These are phyloP conservation scores for Areca catechu DNA, from an alignment of 176 grass and related monocot genomes.

Conservation along the genomic window DNA sequence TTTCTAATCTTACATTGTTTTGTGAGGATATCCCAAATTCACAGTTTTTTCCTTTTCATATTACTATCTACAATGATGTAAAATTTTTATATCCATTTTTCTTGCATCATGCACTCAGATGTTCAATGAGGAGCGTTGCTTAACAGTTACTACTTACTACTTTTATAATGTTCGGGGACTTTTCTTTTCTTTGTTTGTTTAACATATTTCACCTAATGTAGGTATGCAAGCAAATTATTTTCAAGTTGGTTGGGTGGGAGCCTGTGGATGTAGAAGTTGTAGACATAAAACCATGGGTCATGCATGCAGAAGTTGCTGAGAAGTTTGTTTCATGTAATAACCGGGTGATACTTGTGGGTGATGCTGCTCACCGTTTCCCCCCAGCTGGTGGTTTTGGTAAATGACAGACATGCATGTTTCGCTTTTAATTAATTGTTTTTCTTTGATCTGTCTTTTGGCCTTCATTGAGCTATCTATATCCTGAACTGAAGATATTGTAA, in stretches of 20 bases:
- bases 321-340: slow-evolving; percentile 59
- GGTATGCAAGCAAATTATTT: slow-evolving; percentile 82
- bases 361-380: slow-evolving; percentile 87
- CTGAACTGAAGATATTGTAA: too few species aligned
- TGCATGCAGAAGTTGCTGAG: slow-evolving; percentile 97
- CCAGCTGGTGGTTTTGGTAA: slow-evolving; percentile 94
- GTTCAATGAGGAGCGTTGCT: too few species aligned
- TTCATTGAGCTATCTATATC: too few species aligned
- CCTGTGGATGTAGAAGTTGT: slow-evolving; percentile 58
- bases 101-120: too few species aligned
- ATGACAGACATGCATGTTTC: neutral
- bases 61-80: too few species aligned
- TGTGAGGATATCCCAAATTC: too few species aligned
- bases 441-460: too few species aligned
- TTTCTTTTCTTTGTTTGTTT: neutral
- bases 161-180: too few species aligned
- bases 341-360: slow-evolving; percentile 72
- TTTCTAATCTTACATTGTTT: too few species aligned
- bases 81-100: too few species aligned
- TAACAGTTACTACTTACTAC: too few species aligned
- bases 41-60: neutral
- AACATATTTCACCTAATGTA: slow-evolving; percentile 11
- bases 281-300: slow-evolving; percentile 89
- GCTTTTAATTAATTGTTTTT: too few species aligned
- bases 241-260: slow-evolving; percentile 77